Conservation (phyloP, 2,329 filamentous ascomycete species). For the Pyricularia sp. region DNA sequence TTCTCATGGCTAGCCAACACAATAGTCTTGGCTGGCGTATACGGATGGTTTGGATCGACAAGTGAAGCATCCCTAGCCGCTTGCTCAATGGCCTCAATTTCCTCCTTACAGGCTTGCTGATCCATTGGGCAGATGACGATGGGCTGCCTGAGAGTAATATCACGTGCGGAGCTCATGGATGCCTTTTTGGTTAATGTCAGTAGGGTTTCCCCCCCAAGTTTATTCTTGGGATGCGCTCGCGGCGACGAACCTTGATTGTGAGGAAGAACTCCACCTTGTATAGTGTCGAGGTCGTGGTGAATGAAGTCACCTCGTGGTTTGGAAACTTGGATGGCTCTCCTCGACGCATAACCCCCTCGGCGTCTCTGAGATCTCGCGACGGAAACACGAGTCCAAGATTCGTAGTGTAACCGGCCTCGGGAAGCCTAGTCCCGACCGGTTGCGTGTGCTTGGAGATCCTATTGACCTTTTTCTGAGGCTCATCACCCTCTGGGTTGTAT, state of each 20-base stretch:
- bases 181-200: constrained; percentile 42
- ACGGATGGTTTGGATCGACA: constrained; percentile 79
- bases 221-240: background rate
- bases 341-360: constrained; percentile 74
- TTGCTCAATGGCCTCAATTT: constrained; percentile 97
- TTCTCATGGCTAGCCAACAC: constrained; percentile 64
- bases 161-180: constrained; percentile 72
- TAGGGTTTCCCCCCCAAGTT: background rate
- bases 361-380: constrained; percentile 73
- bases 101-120: constrained; percentile 89
- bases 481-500: constrained; percentile 96
- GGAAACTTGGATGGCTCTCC: constrained; percentile 72
- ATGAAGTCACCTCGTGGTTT: constrained; percentile 75
- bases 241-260: constrained; percentile 68
- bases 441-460: constrained; percentile 76
- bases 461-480: constrained; percentile 82
- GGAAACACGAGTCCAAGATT: constrained; percentile 88
- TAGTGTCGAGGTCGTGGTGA: constrained; percentile 83
- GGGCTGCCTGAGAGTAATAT: constrained; percentile 78
- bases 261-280: constrained; percentile 99
- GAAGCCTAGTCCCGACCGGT: constrained; percentile 67
- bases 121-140: constrained; percentile 95
- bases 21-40: constrained; percentile 78
- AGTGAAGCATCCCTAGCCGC: constrained; percentile 84
- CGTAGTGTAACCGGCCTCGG: constrained; percentile 83